Conservation (phyloP, 345 rosid species). For the Citrus reticulata region DNA sequence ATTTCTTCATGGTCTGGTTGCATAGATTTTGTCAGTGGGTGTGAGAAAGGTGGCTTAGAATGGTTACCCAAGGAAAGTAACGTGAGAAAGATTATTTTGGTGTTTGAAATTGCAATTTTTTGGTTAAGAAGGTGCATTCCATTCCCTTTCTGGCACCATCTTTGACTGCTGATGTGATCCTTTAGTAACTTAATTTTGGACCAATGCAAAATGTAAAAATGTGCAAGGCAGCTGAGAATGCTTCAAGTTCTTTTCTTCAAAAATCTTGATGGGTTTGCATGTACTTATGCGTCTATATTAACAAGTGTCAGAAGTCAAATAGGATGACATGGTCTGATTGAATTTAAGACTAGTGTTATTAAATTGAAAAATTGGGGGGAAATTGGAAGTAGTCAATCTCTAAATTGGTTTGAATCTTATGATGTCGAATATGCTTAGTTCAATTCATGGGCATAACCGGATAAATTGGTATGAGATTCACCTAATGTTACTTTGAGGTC, state of each 20-base stretch:
- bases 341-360: background rate
- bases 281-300: background rate
- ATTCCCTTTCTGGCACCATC: background rate
- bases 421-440: background rate
- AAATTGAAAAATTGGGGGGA: background rate
- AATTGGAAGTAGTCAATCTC: background rate
- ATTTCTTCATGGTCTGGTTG: constrained; percentile 1
- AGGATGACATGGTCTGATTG: background rate
- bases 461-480: background rate
- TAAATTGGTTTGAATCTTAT: background rate
- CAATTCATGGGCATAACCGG: background rate
- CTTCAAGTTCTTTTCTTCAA: background rate
- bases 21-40: background rate
- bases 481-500: background rate
- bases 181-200: background rate
- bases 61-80: constrained; percentile 16
- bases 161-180: background rate
- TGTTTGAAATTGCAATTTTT: constrained; percentile 10
- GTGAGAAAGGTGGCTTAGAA: constrained; percentile 3
- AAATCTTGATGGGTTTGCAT: background rate
- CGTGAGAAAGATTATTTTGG: constrained; percentile 14
- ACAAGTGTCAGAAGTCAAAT: background rate
- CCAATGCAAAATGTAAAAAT: background rate
- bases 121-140: constrained; percentile 21
- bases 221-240: background rate